Evolutionary conservation across 2,329 filamentous ascomycete species (phyloP).

Genomic region (Sclerotinia trifoliorum): DNA sequence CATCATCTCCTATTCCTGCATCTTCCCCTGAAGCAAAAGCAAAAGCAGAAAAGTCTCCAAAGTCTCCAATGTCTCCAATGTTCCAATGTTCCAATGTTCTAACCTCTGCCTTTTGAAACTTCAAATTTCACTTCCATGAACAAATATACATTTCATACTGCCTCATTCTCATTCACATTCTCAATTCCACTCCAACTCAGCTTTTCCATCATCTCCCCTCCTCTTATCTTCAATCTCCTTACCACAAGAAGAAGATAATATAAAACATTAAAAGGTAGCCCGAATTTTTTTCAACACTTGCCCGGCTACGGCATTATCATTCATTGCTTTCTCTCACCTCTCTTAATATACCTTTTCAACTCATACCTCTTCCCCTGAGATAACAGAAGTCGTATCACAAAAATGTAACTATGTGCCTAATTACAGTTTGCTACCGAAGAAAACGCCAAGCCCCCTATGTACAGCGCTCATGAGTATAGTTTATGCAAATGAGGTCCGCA

Average conservation of each 20-base stretch:
- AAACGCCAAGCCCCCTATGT: conserved; percentile 10
- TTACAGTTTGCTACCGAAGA: conserved; percentile 1
- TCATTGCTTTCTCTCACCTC: neutral
- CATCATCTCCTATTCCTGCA: neutral
- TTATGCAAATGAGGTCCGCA: conserved; percentile 1
- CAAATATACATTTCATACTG: conserved; percentile 7
- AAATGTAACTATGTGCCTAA: conserved; percentile 8
- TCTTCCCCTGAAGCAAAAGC: neutral
- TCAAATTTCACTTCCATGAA: neutral
- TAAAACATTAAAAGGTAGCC: conserved; percentile 19
- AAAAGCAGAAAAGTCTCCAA: neutral
- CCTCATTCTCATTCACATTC: neutral
- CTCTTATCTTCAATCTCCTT: neutral
- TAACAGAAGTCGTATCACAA: conserved; percentile 1
- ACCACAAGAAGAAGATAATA: conserved; percentile 12
- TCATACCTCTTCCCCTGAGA: neutral
- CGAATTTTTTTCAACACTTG: neutral
- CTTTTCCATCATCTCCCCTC: neutral
- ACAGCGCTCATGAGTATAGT: conserved; percentile 10
- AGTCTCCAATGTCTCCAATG: neutral
- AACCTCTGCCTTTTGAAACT: neutral
- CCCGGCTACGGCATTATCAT: conserved; percentile 5
- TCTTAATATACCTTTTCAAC: neutral
- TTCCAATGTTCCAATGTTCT: neutral
- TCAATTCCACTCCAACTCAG: neutral